Base-by-base conservation (phyloP, 108 stramenopile genomes). In the Cylindrotheca closterium region DNA sequence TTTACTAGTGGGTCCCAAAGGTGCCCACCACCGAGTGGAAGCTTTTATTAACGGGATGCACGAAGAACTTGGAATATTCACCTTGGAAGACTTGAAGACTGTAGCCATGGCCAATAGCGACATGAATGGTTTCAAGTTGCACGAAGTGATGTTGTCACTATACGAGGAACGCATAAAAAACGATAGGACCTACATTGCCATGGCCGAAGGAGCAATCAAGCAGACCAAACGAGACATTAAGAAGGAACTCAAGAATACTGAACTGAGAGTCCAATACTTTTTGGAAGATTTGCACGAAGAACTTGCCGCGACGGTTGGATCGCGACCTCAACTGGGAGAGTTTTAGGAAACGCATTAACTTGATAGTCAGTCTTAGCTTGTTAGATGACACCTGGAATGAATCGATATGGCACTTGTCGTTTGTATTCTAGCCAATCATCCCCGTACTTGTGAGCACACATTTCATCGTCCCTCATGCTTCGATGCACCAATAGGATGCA, bases 351-450 rank as follows among this genome's bases (percentile, higher is more conserved):
- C 10, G 7, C 37, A n/a, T n/a, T n/a, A n/a, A n/a, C 7, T 42
- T 42, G 7, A 15, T 15, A 42, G 15, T 42, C 10, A 42, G 10
- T 42, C 7, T 7, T 42, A 15, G 15, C 37, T 10, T 51, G 31
- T 66, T 81, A 99, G 51, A 98, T 51, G 17, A 99, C 30, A 4
- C 94, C 93, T 30, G 99, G 99, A 51, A 98, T 74, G 78, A 99
- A 98, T 51, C 94, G 50, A 62, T 94, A 97, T 4, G 96, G 97
- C 25, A 99, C 99, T 56, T 78, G 57, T 45, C 73, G 23, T 69
- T 96, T 97, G 83, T 99, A 99, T 63, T 78, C 76, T 18, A 77
- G 56, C 99, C 99, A 99, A 79, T 98, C 98, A 15, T 79, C 85
- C 1, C 98, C 98, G 68, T 99, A 99, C 77, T 99, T 99, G 21